These are phyloP conservation scores for Auriscalpium orientale DNA, from an alignment of 768 basidiomycete genomes.

Conservation along the genomic window DNA sequence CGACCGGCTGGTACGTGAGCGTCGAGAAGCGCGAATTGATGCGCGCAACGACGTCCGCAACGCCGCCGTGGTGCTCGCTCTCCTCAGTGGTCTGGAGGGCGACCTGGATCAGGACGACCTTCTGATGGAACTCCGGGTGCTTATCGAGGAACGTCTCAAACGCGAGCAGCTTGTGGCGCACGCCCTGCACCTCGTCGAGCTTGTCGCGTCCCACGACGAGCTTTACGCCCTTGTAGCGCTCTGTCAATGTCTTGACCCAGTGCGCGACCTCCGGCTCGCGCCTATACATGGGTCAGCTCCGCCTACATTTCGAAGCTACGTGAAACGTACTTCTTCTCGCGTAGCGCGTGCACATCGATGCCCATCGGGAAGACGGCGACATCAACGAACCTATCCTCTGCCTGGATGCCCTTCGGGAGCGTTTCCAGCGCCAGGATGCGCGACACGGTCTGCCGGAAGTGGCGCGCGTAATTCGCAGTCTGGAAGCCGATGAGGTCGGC, in stretches of 20 bases:
- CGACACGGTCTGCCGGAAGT: conserved; percentile 80
- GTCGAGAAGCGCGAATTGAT: conserved; percentile 81
- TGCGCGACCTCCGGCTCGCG: conserved; percentile 71
- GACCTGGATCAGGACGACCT: conserved; percentile 82
- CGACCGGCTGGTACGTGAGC: conserved; percentile 80
- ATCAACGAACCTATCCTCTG: conserved; percentile 67
- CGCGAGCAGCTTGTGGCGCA: conserved; percentile 74
- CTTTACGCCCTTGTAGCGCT: conserved; percentile 81
- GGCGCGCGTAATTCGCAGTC: conserved; percentile 74
- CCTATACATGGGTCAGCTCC: conserved; percentile 26
- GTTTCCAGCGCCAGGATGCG: conserved; percentile 77
- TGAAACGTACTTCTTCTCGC: conserved; percentile 50
- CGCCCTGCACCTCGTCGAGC: conserved; percentile 80
- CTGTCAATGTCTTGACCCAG: conserved; percentile 73
- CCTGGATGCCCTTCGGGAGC: conserved; percentile 74
- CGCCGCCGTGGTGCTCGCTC: conserved; percentile 66
- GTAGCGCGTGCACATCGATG: conserved; percentile 67
- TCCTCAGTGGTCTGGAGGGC: conserved; percentile 76
- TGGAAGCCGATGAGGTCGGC: conserved; percentile 94
- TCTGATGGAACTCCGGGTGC: conserved; percentile 73
- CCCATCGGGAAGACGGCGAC: conserved; percentile 90
- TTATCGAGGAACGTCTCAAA: conserved; percentile 78
- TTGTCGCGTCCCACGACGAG: conserved; percentile 85
- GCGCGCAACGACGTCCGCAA: conserved; percentile 68
- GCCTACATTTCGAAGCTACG: background rate